A percentile compares a stretch with the other conserved stretches of the same genome.
Conservation (phyloP, 2,329 filamentous ascomycete species). For the Fusarium sp. region DNA sequence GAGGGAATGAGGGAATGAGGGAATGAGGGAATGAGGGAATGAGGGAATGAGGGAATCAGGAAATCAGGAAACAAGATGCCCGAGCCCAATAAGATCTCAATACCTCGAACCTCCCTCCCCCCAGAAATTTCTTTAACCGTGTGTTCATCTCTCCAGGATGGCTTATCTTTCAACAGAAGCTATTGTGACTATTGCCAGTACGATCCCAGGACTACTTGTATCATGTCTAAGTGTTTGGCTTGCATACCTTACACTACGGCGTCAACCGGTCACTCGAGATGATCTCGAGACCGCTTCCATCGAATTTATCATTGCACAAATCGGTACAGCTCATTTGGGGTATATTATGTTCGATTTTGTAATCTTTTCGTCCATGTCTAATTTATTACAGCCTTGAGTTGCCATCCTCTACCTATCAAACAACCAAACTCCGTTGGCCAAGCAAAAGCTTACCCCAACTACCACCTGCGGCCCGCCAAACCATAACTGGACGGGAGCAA, state of each 20-base stretch:
- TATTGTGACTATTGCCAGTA: background rate
- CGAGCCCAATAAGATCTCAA: too few species aligned
- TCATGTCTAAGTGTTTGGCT: background rate
- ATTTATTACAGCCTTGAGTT: background rate
- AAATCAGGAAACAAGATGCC: background rate
- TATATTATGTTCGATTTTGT: background rate
- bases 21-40: too few species aligned
- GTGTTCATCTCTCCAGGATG: background rate
- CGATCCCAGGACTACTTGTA: background rate
- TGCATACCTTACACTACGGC: background rate
- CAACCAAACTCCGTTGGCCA: accelerated
- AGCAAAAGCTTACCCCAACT: background rate
- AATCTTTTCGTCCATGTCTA: background rate
- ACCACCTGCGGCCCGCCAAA: background rate
- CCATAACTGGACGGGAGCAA: background rate
- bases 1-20: too few species aligned
- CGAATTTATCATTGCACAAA: background rate
- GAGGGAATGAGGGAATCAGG: too few species aligned
- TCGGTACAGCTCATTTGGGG: background rate
- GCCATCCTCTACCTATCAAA: too few species aligned
- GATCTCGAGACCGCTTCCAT: background rate
- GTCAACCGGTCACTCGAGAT: background rate
- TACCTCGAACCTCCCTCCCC: too few species aligned
- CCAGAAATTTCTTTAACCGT: too few species aligned
- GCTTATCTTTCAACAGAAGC: background rate